Conservation (phyloP, 116 monocot genomes). For the Dioscorea cayenensis region DNA sequence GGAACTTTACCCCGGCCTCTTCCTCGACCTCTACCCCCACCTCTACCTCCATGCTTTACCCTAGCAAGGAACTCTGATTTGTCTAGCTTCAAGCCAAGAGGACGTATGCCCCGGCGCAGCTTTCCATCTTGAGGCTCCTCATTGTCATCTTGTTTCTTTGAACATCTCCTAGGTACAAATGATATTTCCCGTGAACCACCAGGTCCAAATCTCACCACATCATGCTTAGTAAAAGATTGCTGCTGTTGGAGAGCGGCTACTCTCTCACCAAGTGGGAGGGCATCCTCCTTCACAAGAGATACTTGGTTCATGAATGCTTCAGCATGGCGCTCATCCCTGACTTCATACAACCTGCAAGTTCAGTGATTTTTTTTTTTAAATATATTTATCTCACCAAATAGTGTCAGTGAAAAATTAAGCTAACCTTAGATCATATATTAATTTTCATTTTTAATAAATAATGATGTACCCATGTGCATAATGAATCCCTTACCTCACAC, state of each 20-base stretch:
- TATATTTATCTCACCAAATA: background rate
- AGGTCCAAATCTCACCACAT: conserved; percentile 51
- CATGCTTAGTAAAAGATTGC: conserved; percentile 1
- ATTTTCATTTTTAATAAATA: too few species aligned
- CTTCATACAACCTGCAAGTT: conserved; percentile 73
- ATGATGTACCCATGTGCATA: too few species aligned
- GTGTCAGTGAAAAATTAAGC: background rate
- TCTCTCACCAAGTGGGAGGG: conserved; percentile 71
- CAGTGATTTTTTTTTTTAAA: background rate
- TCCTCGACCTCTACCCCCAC: conserved; percentile 20
- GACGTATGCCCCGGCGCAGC: conserved; percentile 44
- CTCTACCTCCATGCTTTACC: conserved; percentile 17
- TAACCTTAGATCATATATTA: background rate
- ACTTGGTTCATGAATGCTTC: conserved; percentile 63
- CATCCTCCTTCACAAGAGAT: conserved; percentile 73
- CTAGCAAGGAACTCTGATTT: conserved; percentile 48
- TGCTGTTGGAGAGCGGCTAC: conserved; percentile 24
- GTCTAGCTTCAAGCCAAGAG: conserved; percentile 54
- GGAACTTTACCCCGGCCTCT: background rate
- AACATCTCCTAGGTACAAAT: conserved; percentile 41
- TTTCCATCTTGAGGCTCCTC: conserved; percentile 27
- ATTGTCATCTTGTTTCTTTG: conserved; percentile 18
- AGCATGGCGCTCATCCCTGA: conserved; percentile 92
- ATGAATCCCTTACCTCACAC: background rate
- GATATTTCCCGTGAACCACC: conserved; percentile 93